Evolutionary conservation across 495 filamentous ascomycete genomes (phyloP), one percentile per base, ranked within the genome.

Genomic region (Aspergillus ostianus): DNA sequence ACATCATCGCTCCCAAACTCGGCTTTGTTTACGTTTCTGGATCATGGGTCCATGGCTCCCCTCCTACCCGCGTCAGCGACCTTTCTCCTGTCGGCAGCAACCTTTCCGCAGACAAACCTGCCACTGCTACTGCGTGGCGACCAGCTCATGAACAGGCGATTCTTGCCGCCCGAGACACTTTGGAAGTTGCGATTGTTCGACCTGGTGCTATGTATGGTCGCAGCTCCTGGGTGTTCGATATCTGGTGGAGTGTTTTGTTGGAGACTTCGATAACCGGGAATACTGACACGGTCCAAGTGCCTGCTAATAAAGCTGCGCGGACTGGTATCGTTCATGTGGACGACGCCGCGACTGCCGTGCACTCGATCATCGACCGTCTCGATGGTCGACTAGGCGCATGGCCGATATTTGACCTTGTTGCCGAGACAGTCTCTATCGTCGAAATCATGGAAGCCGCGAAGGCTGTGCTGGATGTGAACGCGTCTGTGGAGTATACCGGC

Each of bases 21-120:
- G 77, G 74, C 7, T 80, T 71, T 32, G 69, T 80, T 15, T 80
- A 79, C 46, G 66, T 62, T 30, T 73, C 68, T n/a, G 75, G 77
- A 6, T 70, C 62, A 0, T 79, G 77, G 77, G 67, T 79, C 2
- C 70, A 79, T 54, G 77, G 77, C 10, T 71, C 66, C 0, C 64
- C 63, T 2, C 19, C 41, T 7, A 48, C 51, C 6, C 66, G 66
- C 0, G 67, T 77, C 18, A 70, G 63, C 32, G 74, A 78, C 30
- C 55, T 76, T 2, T 51, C 60, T 27, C 65, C 67, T 9, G 67
- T 74, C 13, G 73, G 60, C 50, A 52, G 50, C 27, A 21, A 27
- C 1, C 9, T 27, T 3, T 52, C 19, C 15, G 27, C 17, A 7
- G 23, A 18, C 12, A 23, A 52, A 8, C 68, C 77, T 6, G 59